Evolutionary conservation across 371 early-diverging fungal species (phyloP), one percentile per base, ranked within the genome.

Genomic region (Actinomortierella wolfii): DNA sequence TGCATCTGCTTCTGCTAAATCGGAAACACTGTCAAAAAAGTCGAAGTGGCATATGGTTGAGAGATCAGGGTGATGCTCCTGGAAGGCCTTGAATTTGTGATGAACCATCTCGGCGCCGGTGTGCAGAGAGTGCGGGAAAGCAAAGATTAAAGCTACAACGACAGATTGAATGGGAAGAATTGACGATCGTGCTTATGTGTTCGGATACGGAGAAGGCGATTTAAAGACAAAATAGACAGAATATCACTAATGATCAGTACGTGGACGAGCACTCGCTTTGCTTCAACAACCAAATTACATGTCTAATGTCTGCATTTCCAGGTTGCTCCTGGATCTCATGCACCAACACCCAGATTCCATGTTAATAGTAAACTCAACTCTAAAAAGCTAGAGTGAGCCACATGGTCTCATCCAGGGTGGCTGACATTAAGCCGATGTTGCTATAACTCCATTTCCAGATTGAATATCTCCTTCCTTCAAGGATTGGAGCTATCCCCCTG

Each of bases 401-500:
- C 65, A 57, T 54, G 58, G 56, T 53, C 59, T 64, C 59, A 58
- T 64, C 58, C 45, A 58, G 50, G 65, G 59, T 23, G 59, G 59
- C 51, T 58, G 62, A 11, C 34, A 34, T 34, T 4, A 11, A 11
- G 34, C 34, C 11, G 11, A 34, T 34, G 52, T 20, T 25, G n/a
- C 23, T 50, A 29, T 50, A 26, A 26, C 52, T 20, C 20, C 52
- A 51, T 21, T 51, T 51, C 52, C 52, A 51, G 39, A 18, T 51
- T 39, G 52, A 51, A 39, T 14, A 21, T 39, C 28, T 11, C 52
- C 39, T 51, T 28, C 34, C 34, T 6, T 6, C 34, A 34, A 11
- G 11, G 11, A 34, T 11, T 34, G 34, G 4, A 34, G 11, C 34
- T 24, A 11, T 47, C 48, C 48, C 21, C 48, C 48, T 47, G 48